Conservation (phyloP, 2,329 filamentous ascomycete species). For the Rhynchosporium graminicola region DNA sequence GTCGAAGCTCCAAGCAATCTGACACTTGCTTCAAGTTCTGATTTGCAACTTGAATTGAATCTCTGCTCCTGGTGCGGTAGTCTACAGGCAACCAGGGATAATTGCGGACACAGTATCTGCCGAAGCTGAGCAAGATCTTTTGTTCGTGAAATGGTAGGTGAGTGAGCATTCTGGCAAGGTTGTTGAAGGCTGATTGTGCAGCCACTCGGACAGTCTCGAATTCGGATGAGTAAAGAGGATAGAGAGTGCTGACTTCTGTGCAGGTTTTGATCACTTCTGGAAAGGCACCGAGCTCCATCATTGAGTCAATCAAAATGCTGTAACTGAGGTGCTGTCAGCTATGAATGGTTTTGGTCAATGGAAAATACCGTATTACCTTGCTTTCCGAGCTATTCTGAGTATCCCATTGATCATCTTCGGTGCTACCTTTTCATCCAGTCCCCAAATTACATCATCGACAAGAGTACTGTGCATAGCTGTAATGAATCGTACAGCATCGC, state of each 20-base stretch:
- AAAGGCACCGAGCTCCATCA: conserved; percentile 11
- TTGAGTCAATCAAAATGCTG: not conserved
- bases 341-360: not conserved
- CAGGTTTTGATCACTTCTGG: conserved; percentile 14
- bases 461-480: conserved; percentile 9
- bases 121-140: conserved; percentile 8
- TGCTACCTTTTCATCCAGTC: not conserved
- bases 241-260: conserved; percentile 1
- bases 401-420: not conserved
- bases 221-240: not conserved
- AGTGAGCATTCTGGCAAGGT: not conserved
- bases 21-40: conserved; percentile 10
- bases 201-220: not conserved
- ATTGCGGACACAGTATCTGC: not conserved
- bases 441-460: conserved; percentile 1
- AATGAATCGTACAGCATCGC: conserved; percentile 11
- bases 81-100: conserved; percentile 15
- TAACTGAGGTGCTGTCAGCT: conserved; percentile 2
- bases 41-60: conserved; percentile 6
- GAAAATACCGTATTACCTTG: not conserved
- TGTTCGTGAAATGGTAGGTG: conserved; percentile 4
- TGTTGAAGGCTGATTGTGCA: not conserved
- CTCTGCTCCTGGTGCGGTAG: not conserved
- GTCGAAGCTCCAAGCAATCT: conserved; percentile 8
- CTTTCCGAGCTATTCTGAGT: not conserved